phyloP scores from a whole-genome alignment of 129 eudicot species.

The Helichrysum umbraculigerum region DNA sequence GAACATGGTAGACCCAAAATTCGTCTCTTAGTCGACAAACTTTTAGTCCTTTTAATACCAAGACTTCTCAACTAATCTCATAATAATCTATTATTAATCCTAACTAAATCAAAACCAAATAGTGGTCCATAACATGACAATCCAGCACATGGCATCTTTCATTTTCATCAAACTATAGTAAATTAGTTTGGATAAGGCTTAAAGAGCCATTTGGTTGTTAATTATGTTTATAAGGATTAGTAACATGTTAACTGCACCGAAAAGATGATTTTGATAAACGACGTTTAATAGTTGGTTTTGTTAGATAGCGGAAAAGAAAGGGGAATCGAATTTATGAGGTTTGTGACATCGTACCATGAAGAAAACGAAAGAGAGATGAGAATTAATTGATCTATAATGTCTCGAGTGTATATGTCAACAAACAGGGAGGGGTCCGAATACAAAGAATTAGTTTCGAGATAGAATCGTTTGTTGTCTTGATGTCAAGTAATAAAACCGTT shows the following conservation, averaged over 20 bases:
- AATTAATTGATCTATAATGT: constrained; percentile 11
- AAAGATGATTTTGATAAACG: not conserved
- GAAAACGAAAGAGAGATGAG: constrained; percentile 21
- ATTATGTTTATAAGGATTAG: not conserved
- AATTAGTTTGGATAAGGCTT: not conserved
- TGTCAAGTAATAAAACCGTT: not conserved
- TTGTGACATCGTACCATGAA: constrained; percentile 21
- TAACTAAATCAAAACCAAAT: not conserved
- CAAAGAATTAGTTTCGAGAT: not conserved
- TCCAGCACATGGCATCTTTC: not conserved
- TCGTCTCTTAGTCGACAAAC: constrained; percentile 36
- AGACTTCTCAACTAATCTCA: constrained; percentile 49
- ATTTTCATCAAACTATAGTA: not conserved
- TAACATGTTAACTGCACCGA: not conserved
- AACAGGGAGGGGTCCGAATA: constrained; percentile 6
- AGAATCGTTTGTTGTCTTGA: constrained; percentile 26
- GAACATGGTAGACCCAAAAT: constrained; percentile 63
- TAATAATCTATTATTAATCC: constrained; percentile 28
- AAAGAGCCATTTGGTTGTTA: not conserved
- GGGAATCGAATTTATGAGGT: constrained; percentile 13
- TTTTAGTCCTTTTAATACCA: constrained; percentile 10
- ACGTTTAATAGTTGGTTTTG: not conserved
- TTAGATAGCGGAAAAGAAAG: not conserved
- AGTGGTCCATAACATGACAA: not conserved
- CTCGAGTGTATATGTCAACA: constrained; percentile 14